Evolutionary conservation across 139 green algal species (phyloP).

Genomic region (Marvania coccoides): DNA sequence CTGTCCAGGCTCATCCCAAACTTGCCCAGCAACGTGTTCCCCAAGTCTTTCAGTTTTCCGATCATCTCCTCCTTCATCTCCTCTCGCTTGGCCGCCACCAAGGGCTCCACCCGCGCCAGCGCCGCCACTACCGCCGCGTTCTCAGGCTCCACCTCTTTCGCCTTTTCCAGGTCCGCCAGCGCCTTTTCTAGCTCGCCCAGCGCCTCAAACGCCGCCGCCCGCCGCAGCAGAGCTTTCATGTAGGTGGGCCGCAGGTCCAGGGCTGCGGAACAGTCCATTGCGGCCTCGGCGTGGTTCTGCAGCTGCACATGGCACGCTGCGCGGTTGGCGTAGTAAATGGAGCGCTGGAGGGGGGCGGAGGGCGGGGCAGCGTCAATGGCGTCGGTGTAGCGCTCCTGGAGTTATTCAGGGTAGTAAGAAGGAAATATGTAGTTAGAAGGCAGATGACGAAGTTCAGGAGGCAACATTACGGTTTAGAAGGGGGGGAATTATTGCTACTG

Average conservation of each 20-base stretch:
- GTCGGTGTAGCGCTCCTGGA: slow-evolving; percentile 42
- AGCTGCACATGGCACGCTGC: slow-evolving; percentile 61
- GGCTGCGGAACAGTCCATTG: slow-evolving; percentile 41
- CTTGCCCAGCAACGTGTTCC: slow-evolving; percentile 91
- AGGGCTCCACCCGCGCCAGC: slow-evolving; percentile 53
- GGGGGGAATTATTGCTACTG: not conserved
- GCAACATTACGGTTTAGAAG: not conserved
- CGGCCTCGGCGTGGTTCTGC: slow-evolving; percentile 34
- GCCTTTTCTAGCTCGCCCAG: slow-evolving; percentile 79
- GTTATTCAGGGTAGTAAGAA: not conserved
- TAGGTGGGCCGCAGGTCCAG: slow-evolving; percentile 49
- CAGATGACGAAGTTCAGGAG: not conserved
- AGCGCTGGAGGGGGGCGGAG: slow-evolving; percentile 20
- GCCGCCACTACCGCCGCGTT: slow-evolving; percentile 36
- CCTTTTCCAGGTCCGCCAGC: slow-evolving; percentile 57
- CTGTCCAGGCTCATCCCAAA: slow-evolving; percentile 95
- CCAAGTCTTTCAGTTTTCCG: slow-evolving; percentile 93
- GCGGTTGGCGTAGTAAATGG: slow-evolving; percentile 65
- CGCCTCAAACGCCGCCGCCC: slow-evolving; percentile 59
- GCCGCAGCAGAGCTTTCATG: slow-evolving; percentile 72
- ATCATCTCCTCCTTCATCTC: slow-evolving; percentile 92
- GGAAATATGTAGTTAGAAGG: not conserved
- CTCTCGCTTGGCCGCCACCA: slow-evolving; percentile 74
- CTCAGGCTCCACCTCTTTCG: slow-evolving; percentile 56
- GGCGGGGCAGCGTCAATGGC: slow-evolving; percentile 43